phyloP scores from a whole-genome alignment of 192 early-diverging fungal genomes.

The Linnemannia exigua region DNA sequence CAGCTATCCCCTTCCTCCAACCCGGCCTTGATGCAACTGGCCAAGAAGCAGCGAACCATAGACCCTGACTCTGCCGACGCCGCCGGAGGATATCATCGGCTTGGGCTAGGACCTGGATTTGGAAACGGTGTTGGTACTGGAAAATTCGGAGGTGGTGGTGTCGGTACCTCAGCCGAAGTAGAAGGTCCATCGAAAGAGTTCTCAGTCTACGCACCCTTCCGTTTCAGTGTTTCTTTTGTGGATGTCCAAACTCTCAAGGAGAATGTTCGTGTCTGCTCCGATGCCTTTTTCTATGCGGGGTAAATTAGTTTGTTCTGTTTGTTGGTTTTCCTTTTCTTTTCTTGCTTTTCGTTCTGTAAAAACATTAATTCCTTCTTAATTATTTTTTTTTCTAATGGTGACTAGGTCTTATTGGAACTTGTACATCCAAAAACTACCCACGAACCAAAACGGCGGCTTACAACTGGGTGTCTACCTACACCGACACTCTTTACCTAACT shows the following conservation, averaged over 20 bases:
- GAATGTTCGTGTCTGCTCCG: constrained; percentile 58
- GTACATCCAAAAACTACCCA: constrained; percentile 67
- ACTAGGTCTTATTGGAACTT: constrained; percentile 70
- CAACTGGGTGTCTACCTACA: constrained; percentile 69
- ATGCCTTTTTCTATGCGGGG: constrained; percentile 68
- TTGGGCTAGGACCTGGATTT: background rate
- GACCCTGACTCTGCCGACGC: background rate
- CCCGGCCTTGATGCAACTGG: background rate
- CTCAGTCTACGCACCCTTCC: constrained; percentile 64
- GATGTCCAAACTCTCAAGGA: constrained; percentile 56
- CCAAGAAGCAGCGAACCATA: background rate
- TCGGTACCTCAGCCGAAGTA: no score
- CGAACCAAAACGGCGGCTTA: constrained; percentile 53
- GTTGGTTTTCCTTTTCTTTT: background rate
- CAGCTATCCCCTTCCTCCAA: background rate
- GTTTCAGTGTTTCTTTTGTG: constrained; percentile 65
- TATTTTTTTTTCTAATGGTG: background rate
- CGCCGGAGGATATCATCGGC: background rate
- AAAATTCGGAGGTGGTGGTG: background rate
- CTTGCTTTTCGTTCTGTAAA: no score
- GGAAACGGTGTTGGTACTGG: background rate
- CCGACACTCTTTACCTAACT: constrained; percentile 28
- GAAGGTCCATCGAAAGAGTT: constrained; percentile 4
- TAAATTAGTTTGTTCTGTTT: no score
- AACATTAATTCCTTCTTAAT: no score